Evolutionary conservation across 2,329 filamentous ascomycete species (phyloP).

Genomic region (Fusarium nelsonii): DNA sequence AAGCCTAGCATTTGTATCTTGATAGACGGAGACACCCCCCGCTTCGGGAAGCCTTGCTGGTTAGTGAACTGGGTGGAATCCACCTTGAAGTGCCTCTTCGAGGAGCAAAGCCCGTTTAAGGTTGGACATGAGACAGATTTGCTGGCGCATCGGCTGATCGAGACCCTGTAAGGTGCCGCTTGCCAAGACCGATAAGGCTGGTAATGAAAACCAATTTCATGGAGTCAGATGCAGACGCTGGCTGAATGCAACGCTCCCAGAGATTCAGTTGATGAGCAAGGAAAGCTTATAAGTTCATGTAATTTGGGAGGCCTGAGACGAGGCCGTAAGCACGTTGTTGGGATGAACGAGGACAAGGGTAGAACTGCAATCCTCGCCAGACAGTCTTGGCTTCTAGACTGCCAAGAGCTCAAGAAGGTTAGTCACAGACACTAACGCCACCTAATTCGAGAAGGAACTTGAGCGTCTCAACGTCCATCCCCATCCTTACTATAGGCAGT

Average conservation of each 20-base stretch:
- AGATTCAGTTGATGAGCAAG: not conserved
- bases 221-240: not conserved
- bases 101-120: no score
- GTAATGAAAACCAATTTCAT: not conserved
- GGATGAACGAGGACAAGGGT: not conserved
- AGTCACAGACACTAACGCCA: not conserved
- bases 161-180: not conserved
- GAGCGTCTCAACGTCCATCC: not conserved
- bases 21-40: not conserved
- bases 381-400: not conserved
- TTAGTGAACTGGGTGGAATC: not conserved
- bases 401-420: not conserved
- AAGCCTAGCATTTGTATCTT: not conserved
- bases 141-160: not conserved
- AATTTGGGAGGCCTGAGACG: not conserved
- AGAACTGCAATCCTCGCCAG: not conserved
- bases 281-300: not conserved
- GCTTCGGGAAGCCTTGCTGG: not conserved
- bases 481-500: not conserved
- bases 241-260: not conserved
- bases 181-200: conserved; percentile 7
- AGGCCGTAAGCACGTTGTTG: not conserved
- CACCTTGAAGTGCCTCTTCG: not conserved
- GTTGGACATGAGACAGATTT: not conserved
- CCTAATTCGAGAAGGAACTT: not conserved